Evolutionary conservation across 78 protist species (phyloP), one percentile per base, ranked within the genome.

Genomic region (Mastigamoeba balamuthi): DNA sequence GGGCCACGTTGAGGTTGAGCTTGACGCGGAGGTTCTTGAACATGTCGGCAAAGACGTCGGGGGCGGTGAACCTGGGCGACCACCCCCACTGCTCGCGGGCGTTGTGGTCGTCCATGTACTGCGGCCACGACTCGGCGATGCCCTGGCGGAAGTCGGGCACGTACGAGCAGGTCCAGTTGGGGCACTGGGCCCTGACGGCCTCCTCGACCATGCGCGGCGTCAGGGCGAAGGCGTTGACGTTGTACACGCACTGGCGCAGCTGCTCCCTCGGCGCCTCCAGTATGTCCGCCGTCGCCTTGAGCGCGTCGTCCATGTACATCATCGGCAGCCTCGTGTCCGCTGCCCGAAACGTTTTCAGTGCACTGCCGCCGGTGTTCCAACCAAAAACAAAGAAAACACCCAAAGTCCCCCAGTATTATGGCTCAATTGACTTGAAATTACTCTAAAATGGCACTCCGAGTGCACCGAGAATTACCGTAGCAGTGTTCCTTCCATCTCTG

Each of bases 61-160:
- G 17, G 58, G 17, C 17, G 17, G 33, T 17, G 58, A 48, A 48
- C 58, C 17, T 48, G 58, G 58, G 58, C 33, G 33, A 17, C 58
- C 58, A 48, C 33, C 17, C 58, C 58, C 58, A 48, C 17, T 48
- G 33, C 58, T 17, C 17, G 4, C 85, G 66, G 3, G 93, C 93
- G 4, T 39, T 23, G 29, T 74, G 30, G 53, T 87, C 91, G 58
- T 90, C 90, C 10, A 90, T 41, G 17, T 42, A 30, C 30, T 40
- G 37, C 23, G 93, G 93, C 93, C 93, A 89, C n/a, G 83, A 41
- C 39, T 77, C 86, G 2, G 93, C 93, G 33, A 90, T 84, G 36
- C 8, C 43, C 29, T 90, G 91, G 27, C 93, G 36, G 66, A 90
- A 37, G 70, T 67, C 37, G 28, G 66, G 70, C 29, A 30, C 10